Evolutionary conservation across 2,329 filamentous ascomycete species (phyloP), one percentile per base, ranked within the genome.

Genomic region (Diaporthe capsici): DNA sequence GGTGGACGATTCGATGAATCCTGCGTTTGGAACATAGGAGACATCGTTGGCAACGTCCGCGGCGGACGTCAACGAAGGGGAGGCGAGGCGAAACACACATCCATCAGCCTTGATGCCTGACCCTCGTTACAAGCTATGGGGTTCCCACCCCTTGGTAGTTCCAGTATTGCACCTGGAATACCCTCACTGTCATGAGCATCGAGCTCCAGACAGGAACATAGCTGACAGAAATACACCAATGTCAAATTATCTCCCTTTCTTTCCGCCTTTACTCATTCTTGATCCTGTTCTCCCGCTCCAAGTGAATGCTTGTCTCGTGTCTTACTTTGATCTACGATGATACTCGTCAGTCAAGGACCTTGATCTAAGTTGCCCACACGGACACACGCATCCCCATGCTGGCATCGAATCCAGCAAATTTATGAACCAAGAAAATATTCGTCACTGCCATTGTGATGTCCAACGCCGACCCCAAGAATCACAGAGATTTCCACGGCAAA

Each of bases 121-220:
- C 65, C 25, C 34, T 70, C n/a, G n/a, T 70, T 28, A 13, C 55
- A 70, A 39, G 49, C 37, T 70, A 31, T 70, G 49, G 65, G 65
- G 13, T 28, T 20, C 15, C 20, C 15, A 42, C 34, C 65, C 31
- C 28, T 22, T 31, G 65, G 49, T 55, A 70, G 15, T 31, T 55
- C 34, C 49, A 28, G 31, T 2, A 9, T 17, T 55, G 37, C 8
- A 42, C 20, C 20, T 55, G 65, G 34, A 42, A 49, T 70, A 70
- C 65, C 65, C 65, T 42, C 49, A 42, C 65, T 31, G 65, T 55
- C 49, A 42, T 31, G 65, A 42, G 28, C 37, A n/a, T 20, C 10
- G n/a, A 25, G n/a, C 15, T 55, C 31, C 34, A n/a, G 65, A 55
- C 65, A 70, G 65, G 9, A 42, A 20, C 20, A 55, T 55, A 70